Evolutionary conservation across 768 basidiomycete genomes (phyloP).

Genomic region (Podaxis pistillaris): DNA sequence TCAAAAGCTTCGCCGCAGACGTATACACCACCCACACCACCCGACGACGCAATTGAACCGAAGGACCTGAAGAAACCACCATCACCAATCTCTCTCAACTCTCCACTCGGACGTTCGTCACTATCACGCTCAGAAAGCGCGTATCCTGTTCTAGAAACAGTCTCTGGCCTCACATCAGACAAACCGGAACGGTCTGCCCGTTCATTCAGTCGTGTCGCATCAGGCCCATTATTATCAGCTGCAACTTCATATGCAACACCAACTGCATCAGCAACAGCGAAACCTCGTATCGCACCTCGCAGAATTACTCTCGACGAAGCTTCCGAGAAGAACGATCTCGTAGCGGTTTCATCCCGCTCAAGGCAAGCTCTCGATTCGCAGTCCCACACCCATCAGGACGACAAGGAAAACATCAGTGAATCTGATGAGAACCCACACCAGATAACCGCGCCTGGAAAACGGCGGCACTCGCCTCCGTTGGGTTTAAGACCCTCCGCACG

Average conservation of each 20-base stretch:
- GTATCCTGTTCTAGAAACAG: conserved; percentile 41
- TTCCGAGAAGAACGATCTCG: conserved; percentile 20
- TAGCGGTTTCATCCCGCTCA: conserved; percentile 21
- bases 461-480: conserved; percentile 34
- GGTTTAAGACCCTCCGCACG: conserved; percentile 29
- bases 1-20: conserved; percentile 40
- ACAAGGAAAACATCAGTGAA: conserved; percentile 49
- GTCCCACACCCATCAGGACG: conserved; percentile 34
- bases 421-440: conserved; percentile 36
- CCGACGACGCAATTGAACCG: conserved; percentile 6
- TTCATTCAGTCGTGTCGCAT: conserved; percentile 66
- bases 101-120: conserved; percentile 43
- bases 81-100: conserved; percentile 38
- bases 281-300: conserved; percentile 35
- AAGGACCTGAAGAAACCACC: conserved; percentile 30
- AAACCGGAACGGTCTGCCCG: conserved; percentile 38
- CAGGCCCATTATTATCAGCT: conserved; percentile 49
- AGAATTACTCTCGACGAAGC: conserved; percentile 43
- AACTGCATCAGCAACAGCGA: conserved; percentile 31
- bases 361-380: conserved; percentile 26
- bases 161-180: conserved; percentile 27
- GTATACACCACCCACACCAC: conserved; percentile 45
- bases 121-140: conserved; percentile 70
- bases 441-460: conserved; percentile 23
- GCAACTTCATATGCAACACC: conserved; percentile 31